A percentile compares a stretch with the other conserved stretches of the same genome.
These are phyloP conservation scores for Tricholoma flavovirens DNA, from an alignment of 768 basidiomycete species.

Conservation along the genomic window DNA sequence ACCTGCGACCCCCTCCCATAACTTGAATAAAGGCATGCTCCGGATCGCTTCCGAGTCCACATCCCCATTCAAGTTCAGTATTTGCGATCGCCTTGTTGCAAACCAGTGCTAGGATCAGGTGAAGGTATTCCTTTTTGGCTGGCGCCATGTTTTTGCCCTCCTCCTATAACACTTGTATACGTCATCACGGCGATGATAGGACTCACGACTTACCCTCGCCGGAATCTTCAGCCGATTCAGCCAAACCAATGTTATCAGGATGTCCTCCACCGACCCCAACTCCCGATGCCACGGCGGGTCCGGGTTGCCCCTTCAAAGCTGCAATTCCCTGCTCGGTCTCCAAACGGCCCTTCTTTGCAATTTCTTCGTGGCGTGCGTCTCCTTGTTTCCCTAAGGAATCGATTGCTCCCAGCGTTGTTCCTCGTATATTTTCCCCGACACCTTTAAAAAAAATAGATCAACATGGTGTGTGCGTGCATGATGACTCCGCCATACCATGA, in stretches of 20 bases:
- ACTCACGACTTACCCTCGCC: too few relatives aligned
- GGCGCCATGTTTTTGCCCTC: neutral
- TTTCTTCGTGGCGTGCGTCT: conserved; percentile 28
- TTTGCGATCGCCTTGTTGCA: too few relatives aligned
- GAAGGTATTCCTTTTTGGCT: too few relatives aligned
- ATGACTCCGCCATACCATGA: neutral
- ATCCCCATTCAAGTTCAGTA: too few relatives aligned
- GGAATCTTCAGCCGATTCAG: neutral
- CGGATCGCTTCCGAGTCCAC: too few relatives aligned
- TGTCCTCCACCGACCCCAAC: neutral
- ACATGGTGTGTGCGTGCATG: neutral
- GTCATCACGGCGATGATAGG: too few relatives aligned
- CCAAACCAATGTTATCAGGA: neutral
- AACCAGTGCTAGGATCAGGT: too few relatives aligned
- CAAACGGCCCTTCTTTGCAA: conserved; percentile 29
- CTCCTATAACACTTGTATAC: neutral
- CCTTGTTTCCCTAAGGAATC: conserved; percentile 27
- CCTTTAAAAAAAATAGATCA: conserved; percentile 25
- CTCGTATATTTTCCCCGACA: conserved; percentile 39
- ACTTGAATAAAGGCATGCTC: too few relatives aligned
- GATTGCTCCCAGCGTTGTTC: conserved; percentile 34
- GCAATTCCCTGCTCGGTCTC: conserved; percentile 37
- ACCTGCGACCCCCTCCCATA: too few relatives aligned
- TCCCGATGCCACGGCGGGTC: neutral
- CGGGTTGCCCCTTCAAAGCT: conserved; percentile 11